Conservation (phyloP, 495 filamentous ascomycete genomes). For the Echria macrotheca region DNA sequence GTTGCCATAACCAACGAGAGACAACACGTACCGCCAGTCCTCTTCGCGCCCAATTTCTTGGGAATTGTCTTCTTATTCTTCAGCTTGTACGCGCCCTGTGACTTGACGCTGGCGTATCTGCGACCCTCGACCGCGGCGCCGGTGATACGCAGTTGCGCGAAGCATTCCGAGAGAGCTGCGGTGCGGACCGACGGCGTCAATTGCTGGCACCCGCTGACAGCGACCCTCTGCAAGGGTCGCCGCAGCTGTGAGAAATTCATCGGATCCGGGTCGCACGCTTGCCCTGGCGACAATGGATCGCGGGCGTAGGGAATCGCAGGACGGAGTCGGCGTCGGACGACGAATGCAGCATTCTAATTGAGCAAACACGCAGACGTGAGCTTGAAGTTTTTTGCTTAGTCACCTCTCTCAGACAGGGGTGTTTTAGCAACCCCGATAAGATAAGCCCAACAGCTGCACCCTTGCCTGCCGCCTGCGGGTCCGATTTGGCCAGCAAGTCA, state of each 20-base stretch:
- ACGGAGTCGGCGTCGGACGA: neutral
- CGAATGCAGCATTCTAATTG: too few relatives aligned
- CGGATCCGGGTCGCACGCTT: constrained; percentile 13
- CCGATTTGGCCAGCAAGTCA: constrained; percentile 20
- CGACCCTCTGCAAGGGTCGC: constrained; percentile 44
- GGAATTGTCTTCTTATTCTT: constrained; percentile 79
- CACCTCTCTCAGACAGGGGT: constrained; percentile 19
- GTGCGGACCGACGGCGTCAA: constrained; percentile 20
- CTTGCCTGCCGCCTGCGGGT: constrained; percentile 5
- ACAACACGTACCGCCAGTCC: constrained; percentile 61
- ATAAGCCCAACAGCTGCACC: constrained; percentile 22
- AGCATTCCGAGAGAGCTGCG: constrained; percentile 18
- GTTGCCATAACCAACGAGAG: neutral
- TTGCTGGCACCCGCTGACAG: constrained; percentile 30
- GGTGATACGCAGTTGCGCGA: constrained; percentile 21
- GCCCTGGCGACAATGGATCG: constrained; percentile 21
- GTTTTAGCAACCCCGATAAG: constrained; percentile 18
- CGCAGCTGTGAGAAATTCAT: constrained; percentile 52
- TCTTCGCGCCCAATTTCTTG: constrained; percentile 93
- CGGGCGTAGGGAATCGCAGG: neutral
- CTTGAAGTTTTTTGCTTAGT: constrained; percentile 42
- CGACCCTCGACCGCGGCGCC: constrained; percentile 39
- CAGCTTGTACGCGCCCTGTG: constrained; percentile 80
- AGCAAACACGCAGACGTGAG: constrained; percentile 3
- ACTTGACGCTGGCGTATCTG: constrained; percentile 76